Percentiles rank a stretch among this genome's conserved stretches.
phyloP scores from a whole-genome alignment of 208 protist species.

The Leishmania braziliensis region DNA sequence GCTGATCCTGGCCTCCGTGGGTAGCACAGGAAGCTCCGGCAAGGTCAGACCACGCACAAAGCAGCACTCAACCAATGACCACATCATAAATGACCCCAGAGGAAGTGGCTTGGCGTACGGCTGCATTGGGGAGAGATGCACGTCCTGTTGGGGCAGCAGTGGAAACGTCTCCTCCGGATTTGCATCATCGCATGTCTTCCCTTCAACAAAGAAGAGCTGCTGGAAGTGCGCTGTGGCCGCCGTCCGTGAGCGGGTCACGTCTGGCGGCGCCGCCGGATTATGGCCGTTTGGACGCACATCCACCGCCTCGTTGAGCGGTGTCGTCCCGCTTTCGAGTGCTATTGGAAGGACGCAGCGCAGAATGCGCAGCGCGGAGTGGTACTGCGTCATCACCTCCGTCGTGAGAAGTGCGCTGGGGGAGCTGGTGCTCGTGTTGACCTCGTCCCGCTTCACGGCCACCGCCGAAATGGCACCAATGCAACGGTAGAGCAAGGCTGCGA shows the following conservation, averaged over 20 bases:
- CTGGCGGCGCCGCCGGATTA: neutral
- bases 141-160: slow-evolving; percentile 39
- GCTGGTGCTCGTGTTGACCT: slow-evolving; percentile 26
- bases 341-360: slow-evolving; percentile 69
- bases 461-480: slow-evolving; percentile 66
- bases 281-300: neutral
- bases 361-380: slow-evolving; percentile 63
- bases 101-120: slow-evolving; percentile 17
- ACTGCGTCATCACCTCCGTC: slow-evolving; percentile 29
- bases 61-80: slow-evolving; percentile 84
- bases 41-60: slow-evolving; percentile 81
- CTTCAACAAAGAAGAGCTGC: slow-evolving; percentile 73
- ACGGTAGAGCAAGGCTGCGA: slow-evolving; percentile 69
- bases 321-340: slow-evolving; percentile 65
- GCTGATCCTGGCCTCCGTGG: slow-evolving; percentile 27
- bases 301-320: slow-evolving; percentile 19
- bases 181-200: slow-evolving; percentile 65
- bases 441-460: slow-evolving; percentile 32
- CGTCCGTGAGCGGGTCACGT: slow-evolving; percentile 28
- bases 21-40: slow-evolving; percentile 11
- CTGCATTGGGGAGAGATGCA: slow-evolving; percentile 9
- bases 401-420: slow-evolving; percentile 19
- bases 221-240: slow-evolving; percentile 64
- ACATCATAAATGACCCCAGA: slow-evolving; percentile 54
- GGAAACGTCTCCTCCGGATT: slow-evolving; percentile 48